Conservation (phyloP, 1,139 yeast species). For the Taiozyma sp. region DNA sequence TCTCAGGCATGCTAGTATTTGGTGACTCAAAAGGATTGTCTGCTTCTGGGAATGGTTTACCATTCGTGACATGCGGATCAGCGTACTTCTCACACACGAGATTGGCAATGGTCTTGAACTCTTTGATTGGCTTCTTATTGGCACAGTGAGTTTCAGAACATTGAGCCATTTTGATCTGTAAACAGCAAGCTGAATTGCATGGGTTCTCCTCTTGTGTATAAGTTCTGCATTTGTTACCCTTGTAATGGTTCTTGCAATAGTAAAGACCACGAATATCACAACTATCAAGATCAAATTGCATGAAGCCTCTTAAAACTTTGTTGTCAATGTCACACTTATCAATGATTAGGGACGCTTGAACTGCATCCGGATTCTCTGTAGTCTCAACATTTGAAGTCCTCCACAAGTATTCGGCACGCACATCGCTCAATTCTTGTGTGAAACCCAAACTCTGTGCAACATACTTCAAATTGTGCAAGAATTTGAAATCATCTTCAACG, state of each 20-base stretch:
- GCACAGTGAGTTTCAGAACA: conserved; percentile 20
- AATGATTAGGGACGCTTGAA: conserved; percentile 10
- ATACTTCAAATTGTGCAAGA: conserved; percentile 3
- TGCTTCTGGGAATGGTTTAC: conserved; percentile 6
- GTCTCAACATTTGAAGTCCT: conserved; percentile 3
- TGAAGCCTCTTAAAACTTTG: conserved; percentile 11
- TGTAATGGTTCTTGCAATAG: conserved; percentile 20
- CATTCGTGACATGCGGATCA: conserved; percentile 9
- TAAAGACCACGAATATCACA: conserved; percentile 22
- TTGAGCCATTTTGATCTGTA: conserved; percentile 19
- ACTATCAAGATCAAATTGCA: conserved; percentile 17
- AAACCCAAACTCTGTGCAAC: conserved; percentile 13
- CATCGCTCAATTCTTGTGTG: conserved; percentile 9
- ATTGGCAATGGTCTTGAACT: conserved; percentile 17
- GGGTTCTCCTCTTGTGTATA: conserved; percentile 10
- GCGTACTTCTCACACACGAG: conserved; percentile 18
- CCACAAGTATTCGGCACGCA: conserved; percentile 14
- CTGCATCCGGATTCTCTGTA: not conserved
- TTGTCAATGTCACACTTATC: conserved; percentile 18
- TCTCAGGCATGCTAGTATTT: not conserved
- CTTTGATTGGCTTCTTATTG: conserved; percentile 12
- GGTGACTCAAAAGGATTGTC: not conserved
- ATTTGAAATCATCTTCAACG: conserved; percentile 3
- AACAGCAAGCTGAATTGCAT: conserved; percentile 23
- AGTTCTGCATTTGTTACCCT: conserved; percentile 11